Base-by-base conservation (phyloP, 345 rosid species). In the Odontarrhena argentea region DNA sequence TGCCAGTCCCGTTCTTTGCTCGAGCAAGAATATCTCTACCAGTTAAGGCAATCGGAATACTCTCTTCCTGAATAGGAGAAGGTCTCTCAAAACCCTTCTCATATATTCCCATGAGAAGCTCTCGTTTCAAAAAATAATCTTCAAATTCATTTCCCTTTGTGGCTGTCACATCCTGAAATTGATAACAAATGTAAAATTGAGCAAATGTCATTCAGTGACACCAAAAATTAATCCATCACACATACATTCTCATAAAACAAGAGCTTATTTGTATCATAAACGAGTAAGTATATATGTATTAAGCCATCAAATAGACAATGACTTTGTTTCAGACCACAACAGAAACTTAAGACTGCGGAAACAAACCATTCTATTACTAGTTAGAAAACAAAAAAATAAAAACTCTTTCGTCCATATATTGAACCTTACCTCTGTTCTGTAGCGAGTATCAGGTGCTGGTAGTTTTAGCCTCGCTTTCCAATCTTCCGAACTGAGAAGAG, bases 81-180 rank as follows among this genome's bases (percentile, higher is more conserved):
- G 97, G 97, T 62, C 96, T 82, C 77, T 91, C 97, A 79, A 91
- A 91, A 32, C 97, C 97, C 79, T 91, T 91, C 85, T 91, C 97
- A 36, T 86, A 91, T 38, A 91, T 91, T 64, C 91, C 97, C 97
- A 91, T 91, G 47, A 91, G 89, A 63, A 91, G 87, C 68, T 91
- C 97, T 0, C 97, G 80, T 65, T 91, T 91, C 75, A 91, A 73
- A 77, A 91, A 91, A 65, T 91, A 91, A 73, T 91, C 97, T 79
- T 91, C 97, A 45, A 91, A 91, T 70, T 91, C 97, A 56, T 91
- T 91, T 76, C 97, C 96, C 60, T 91, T 91, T 0, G 97, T 91
- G 11, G 97, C 97, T 40, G 97, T 91, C 64, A 91, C 97, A 73
- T 91, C 97, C 97, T 91, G 81, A 41, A 60, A 4, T 45, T 25